Evolutionary conservation across 2,329 filamentous ascomycete genomes (phyloP).

Genomic region (Verticillium alfalfae): DNA sequence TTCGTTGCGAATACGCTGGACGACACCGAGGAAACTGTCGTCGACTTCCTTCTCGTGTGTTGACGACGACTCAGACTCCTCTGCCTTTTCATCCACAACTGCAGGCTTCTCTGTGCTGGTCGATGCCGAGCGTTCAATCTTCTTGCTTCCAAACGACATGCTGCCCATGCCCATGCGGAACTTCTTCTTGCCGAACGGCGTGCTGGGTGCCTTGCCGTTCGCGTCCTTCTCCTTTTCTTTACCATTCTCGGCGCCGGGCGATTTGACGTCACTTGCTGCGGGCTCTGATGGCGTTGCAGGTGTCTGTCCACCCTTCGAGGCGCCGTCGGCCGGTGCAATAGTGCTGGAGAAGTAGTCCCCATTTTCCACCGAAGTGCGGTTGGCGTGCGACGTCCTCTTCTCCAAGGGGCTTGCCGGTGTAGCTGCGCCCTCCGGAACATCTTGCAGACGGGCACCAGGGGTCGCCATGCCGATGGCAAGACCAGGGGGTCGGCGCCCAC

Average conservation of each 20-base stretch:
- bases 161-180: constrained; percentile 66
- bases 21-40: constrained; percentile 65
- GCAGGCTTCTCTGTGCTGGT: constrained; percentile 66
- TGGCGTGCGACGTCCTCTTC: constrained; percentile 49
- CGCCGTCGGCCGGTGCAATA: constrained; percentile 40
- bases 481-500: constrained; percentile 64
- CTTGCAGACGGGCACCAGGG: constrained; percentile 45
- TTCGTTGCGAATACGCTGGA: constrained; percentile 67
- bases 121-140: constrained; percentile 65
- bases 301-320: constrained; percentile 26
- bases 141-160: constrained; percentile 72
- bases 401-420: constrained; percentile 43
- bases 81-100: constrained; percentile 70
- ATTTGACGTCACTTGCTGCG: constrained; percentile 29
- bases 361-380: constrained; percentile 57
- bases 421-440: constrained; percentile 40
- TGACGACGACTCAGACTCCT: constrained; percentile 58
- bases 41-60: constrained; percentile 68
- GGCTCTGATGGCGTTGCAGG: constrained; percentile 22
- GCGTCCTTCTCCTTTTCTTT: constrained; percentile 43
- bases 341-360: constrained; percentile 75
- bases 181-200: constrained; percentile 78
- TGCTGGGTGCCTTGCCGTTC: constrained; percentile 52
- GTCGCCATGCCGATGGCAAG: constrained; percentile 74
- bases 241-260: constrained; percentile 23